Evolutionary conservation across 1,284 basidiomycete species (phyloP), one percentile per base, ranked within the genome.

Genomic region (Fistulina hepatica): DNA sequence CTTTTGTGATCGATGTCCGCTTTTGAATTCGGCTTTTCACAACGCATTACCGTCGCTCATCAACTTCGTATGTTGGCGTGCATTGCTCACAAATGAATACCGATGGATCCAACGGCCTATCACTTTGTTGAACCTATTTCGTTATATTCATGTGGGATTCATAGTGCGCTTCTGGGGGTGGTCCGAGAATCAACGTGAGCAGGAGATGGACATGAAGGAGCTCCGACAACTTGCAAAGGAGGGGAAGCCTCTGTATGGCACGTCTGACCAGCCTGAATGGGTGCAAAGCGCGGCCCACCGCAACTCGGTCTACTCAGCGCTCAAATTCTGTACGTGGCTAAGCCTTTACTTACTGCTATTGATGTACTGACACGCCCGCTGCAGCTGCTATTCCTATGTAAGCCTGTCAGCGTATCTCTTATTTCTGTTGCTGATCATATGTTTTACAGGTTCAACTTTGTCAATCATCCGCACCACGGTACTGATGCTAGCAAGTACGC

Each of bases 91-190:
- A n/a, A n/a, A n/a, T n/a, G n/a, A n/a, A n/a, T n/a, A n/a, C n/a
- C n/a, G n/a, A n/a, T n/a, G n/a, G n/a, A n/a, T n/a, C n/a, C n/a
- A n/a, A n/a, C n/a, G n/a, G n/a, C 17, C 24, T 35, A 21, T 39
- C 21, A 6, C 8, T 40, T 8, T 16, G 13, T 23, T 52, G 91
- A n/a, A n/a, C n/a, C n/a, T n/a, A n/a, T n/a, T n/a, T n/a, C n/a
- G n/a, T n/a, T n/a, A n/a, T n/a, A n/a, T n/a, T n/a, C n/a, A n/a
- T n/a, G n/a, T n/a, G n/a, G n/a, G n/a, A n/a, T n/a, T n/a, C n/a
- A n/a, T n/a, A n/a, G 92, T 82, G 61, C 91, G 94, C 31, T 94
- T 98, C 71, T 93, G 89, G 89, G 94, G 94, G 36, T 93, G 89
- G 84, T 68, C 72, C 16, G 94, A 97, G 67, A 99, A 99, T 66